These are phyloP conservation scores for Ophiostoma sp. DNA, from an alignment of 2,329 filamentous ascomycete species.

Conservation along the genomic window DNA sequence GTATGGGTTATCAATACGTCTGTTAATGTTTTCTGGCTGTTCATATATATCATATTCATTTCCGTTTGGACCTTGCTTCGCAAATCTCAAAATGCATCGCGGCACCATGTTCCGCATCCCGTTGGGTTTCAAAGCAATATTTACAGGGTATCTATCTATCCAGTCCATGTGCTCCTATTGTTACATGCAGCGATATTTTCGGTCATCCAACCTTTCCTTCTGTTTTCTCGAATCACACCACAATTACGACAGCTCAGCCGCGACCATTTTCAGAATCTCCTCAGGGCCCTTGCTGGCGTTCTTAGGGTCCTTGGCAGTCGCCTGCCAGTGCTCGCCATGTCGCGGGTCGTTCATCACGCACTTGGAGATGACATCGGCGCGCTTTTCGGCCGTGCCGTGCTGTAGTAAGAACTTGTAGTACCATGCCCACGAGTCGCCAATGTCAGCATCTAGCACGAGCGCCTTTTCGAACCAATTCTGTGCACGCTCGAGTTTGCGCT, in stretches of 20 bases:
- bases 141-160: slow-evolving; percentile 24
- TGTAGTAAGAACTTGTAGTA: slow-evolving; percentile 91
- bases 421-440: slow-evolving; percentile 96
- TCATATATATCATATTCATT: slow-evolving; percentile 7
- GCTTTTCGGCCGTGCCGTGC: slow-evolving; percentile 94
- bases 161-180: slow-evolving; percentile 13
- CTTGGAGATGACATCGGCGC: slow-evolving; percentile 77
- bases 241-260: slow-evolving; percentile 43
- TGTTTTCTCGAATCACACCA: background rate
- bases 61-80: background rate
- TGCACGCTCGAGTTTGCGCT: slow-evolving; percentile 88
- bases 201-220: background rate
- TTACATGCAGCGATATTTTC: background rate
- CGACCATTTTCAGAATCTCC: slow-evolving; percentile 80
- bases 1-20: background rate
- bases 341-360: slow-evolving; percentile 80
- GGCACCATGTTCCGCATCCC: background rate
- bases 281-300: slow-evolving; percentile 75
- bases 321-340: slow-evolving; percentile 91
- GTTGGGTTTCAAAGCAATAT: slow-evolving; percentile 1
- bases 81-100: slow-evolving; percentile 4
- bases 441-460: slow-evolving; percentile 79
- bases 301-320: slow-evolving; percentile 78
- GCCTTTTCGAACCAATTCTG: slow-evolving; percentile 98
- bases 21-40: background rate